Evolutionary conservation across 2,329 filamentous ascomycete genomes (phyloP).

Genomic region (Talaromyces sp.): DNA sequence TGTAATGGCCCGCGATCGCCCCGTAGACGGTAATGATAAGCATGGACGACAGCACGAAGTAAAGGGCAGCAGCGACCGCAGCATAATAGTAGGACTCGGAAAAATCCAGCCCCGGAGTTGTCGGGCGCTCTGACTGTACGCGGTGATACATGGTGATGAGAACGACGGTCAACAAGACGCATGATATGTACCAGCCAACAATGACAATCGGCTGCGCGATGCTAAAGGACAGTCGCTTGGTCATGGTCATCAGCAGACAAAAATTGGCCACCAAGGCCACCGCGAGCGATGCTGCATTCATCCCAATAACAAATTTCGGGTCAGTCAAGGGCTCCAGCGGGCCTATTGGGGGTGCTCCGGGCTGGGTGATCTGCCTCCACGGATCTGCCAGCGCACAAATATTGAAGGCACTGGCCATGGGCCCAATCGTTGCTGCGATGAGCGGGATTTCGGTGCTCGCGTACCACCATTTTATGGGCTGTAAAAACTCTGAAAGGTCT

Average conservation of each 20-base stretch:
- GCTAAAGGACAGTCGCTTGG: slow-evolving; percentile 47
- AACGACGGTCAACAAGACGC: slow-evolving; percentile 48
- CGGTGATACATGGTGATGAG: slow-evolving; percentile 40
- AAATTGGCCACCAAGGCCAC: slow-evolving; percentile 51
- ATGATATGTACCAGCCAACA: slow-evolving; percentile 52
- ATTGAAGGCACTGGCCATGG: slow-evolving; percentile 50
- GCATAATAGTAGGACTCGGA: slow-evolving; percentile 56
- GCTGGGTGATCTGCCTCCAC: slow-evolving; percentile 50
- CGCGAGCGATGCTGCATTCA: slow-evolving; percentile 52
- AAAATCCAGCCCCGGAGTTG: slow-evolving; percentile 36
- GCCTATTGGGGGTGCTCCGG: slow-evolving; percentile 19
- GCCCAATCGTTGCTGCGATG: slow-evolving; percentile 50
- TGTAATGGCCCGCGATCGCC: slow-evolving; percentile 48
- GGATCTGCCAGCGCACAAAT: slow-evolving; percentile 51
- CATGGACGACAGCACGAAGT: slow-evolving; percentile 50
- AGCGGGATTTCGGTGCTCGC: slow-evolving; percentile 54
- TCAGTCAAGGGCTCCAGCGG: not conserved
- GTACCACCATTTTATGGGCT: slow-evolving; percentile 52
- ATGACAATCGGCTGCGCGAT: slow-evolving; percentile 57
- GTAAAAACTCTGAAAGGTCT: slow-evolving; percentile 18
- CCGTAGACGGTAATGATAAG: slow-evolving; percentile 53
- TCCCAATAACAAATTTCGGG: slow-evolving; percentile 37
- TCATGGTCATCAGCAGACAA: slow-evolving; percentile 55
- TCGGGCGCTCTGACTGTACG: slow-evolving; percentile 30
- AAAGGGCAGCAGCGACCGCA: slow-evolving; percentile 51